These are phyloP conservation scores for Besnoitia besnoiti DNA, from an alignment of 169 alveolate genomes.

Conservation along the genomic window DNA sequence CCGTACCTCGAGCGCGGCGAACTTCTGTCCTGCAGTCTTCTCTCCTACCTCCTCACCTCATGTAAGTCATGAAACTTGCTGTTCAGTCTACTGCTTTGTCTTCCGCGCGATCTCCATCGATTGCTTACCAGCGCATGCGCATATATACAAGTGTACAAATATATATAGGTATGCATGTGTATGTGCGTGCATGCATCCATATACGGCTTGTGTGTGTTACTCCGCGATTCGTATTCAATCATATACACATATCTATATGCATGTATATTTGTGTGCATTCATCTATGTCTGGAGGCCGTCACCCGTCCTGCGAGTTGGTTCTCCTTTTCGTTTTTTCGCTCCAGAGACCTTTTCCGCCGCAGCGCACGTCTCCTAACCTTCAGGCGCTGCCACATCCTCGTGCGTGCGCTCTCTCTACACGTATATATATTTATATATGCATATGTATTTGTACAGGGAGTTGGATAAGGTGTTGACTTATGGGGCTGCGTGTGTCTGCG, in stretches of 20 bases:
- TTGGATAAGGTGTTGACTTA: too few species aligned
- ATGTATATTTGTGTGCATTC: neutral
- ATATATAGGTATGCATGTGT: neutral
- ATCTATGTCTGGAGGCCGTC: neutral
- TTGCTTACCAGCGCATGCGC: neutral
- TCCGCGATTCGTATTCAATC: too few species aligned
- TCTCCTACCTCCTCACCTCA: constrained; percentile 26
- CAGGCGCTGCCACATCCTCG: too few species aligned
- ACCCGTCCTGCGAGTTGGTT: too few species aligned
- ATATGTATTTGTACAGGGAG: neutral
- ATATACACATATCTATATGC: neutral
- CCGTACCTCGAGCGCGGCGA: constrained; percentile 15
- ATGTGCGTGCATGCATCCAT: neutral
- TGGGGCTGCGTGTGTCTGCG: neutral
- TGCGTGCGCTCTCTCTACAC: too few species aligned
- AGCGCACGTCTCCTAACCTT: neutral
- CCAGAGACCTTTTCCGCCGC: too few species aligned
- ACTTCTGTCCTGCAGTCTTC: constrained; percentile 43
- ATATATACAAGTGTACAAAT: neutral
- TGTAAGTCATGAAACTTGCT: neutral
- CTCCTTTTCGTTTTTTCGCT: too few species aligned
- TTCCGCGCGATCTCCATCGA: neutral
- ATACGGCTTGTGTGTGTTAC: too few species aligned
- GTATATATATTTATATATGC: neutral
- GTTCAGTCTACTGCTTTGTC: neutral